phyloP scores from a whole-genome alignment of 1,284 basidiomycete genomes.

The Irpex sp. region DNA sequence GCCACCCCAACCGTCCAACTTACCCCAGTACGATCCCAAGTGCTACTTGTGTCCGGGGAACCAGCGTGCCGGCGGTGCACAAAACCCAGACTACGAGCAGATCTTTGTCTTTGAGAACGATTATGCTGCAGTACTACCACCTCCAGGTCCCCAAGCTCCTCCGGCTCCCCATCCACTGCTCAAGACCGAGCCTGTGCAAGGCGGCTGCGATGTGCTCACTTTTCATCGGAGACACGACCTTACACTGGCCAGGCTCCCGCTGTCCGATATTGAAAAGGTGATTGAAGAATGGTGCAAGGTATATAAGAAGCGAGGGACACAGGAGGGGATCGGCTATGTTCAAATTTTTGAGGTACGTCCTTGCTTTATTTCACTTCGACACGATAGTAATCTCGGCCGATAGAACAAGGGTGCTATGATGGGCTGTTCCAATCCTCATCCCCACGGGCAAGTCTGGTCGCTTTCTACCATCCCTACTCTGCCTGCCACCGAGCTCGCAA shows the following conservation, averaged over 20 bases:
- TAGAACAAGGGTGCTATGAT: constrained; percentile 95
- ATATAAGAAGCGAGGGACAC: constrained; percentile 57
- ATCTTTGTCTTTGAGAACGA: constrained; percentile 85
- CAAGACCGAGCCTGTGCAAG: constrained; percentile 69
- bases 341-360: constrained; percentile 85
- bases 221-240: constrained; percentile 91
- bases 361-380: not conserved
- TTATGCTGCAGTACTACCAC: constrained; percentile 77
- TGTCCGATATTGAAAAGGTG: constrained; percentile 63
- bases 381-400: not conserved
- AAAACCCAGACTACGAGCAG: constrained; percentile 67
- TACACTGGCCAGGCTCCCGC: constrained; percentile 75
- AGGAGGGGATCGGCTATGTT: constrained; percentile 74
- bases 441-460: constrained; percentile 93
- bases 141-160: constrained; percentile 46
- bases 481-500: constrained; percentile 61
- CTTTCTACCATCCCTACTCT: constrained; percentile 73
- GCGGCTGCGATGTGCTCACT: constrained; percentile 86
- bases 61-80: constrained; percentile 68
- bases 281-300: constrained; percentile 77
- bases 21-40: constrained; percentile 71
- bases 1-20: constrained; percentile 44
- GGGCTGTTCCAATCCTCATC: constrained; percentile 96
- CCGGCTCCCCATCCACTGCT: constrained; percentile 60
- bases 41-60: constrained; percentile 96